Evolutionary conservation across 1,284 basidiomycete species (phyloP), one percentile per base, ranked within the genome.

Genomic region (Sporisorium graminicola): DNA sequence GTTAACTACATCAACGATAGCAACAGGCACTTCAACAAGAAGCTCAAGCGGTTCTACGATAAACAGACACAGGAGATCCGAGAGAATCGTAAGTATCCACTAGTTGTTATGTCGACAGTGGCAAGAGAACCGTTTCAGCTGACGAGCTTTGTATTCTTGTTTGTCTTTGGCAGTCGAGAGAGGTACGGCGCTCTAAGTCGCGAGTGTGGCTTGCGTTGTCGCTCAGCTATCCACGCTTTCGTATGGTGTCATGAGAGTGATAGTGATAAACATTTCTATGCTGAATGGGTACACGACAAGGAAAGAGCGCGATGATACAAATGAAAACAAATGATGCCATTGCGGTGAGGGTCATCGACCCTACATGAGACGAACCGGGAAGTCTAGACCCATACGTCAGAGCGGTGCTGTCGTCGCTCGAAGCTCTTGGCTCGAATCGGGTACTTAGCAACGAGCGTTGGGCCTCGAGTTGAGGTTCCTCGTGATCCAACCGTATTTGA

Each of bases 11-110:
- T 99, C 90, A 99, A 99, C 89, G 94, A 98, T 86, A 91, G 77
- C 86, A 99, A 99, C 88, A 92, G 94, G 82, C 94, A 96, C 58
- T 99, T 98, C 90, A 99, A 98, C 91, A 95, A 95, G 88, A 99
- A 94, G 93, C 94, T 98, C 87, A 92, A 93, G 22, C 90, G 96
- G 70, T 99, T 95, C 88, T 99, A 95, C 88, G 94, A 98, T 90
- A 95, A 96, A 85, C 96, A 98, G 85, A 99, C 96, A 2, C 88
- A 93, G 60, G 96, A 98, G 75, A 80, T 83, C 27, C 43, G 70
- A 14, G 84, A 85, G 49, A 84, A 84, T 54, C 65, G 70, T 73
- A 55, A 55, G 70, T 73, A 20, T 18, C 5, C 5, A 31, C 12
- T n/a, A n/a, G n/a, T n/a, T n/a, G n/a, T n/a, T n/a, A n/a, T n/a